Base-by-base conservation (phyloP, 345 rosid species). In the Eucalyptus melliodora region DNA sequence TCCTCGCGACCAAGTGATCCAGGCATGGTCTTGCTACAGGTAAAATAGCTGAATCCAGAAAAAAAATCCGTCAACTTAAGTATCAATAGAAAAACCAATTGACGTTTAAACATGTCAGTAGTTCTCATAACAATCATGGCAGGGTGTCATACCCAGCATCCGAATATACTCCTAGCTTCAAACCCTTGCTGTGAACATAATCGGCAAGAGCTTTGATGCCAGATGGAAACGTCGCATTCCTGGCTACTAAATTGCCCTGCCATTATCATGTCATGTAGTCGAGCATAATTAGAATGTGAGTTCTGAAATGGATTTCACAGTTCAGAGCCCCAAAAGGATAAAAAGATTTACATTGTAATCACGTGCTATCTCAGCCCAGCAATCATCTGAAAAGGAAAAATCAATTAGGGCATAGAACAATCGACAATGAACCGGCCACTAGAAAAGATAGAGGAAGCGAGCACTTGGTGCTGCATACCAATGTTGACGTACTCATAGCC, bases 1-100 rank as follows among this genome's bases (percentile, higher is more conserved):
- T 97, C 97, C 91, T 98, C 99, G 16, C 93, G 92, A 88, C 97
- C 97, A 89, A 98, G 95, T 82, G 99, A 98, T 81, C 99, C 99
- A 3, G 99, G 99, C 99, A 96, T 96, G 51, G 94, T 92, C 91
- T 93, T 95, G 93, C 98, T 96, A 89, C 99, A 98, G 17, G 99
- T 98, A 23, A 92, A 90, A 87, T 93, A 94, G 93, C 99, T 98
- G 92, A 81, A 90, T 30, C n/a, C 44, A 42, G 49, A 24, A 50
- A 47, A 47, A 30, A 50, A 44, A 69, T 37, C 31, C 45, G 45
- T 37, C 47, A 77, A 3, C 47, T 40, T 40, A 87, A 59, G 12
- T 34, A 51, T 47, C 49, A 40, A 47, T 30, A 31, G 21, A 88
- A 31, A 30, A 67, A 67, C 27, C 5, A 26, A 77, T 77, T 40